These are phyloP conservation scores for Kwoniella sp. DNA, from an alignment of 768 basidiomycete genomes.

Conservation along the genomic window DNA sequence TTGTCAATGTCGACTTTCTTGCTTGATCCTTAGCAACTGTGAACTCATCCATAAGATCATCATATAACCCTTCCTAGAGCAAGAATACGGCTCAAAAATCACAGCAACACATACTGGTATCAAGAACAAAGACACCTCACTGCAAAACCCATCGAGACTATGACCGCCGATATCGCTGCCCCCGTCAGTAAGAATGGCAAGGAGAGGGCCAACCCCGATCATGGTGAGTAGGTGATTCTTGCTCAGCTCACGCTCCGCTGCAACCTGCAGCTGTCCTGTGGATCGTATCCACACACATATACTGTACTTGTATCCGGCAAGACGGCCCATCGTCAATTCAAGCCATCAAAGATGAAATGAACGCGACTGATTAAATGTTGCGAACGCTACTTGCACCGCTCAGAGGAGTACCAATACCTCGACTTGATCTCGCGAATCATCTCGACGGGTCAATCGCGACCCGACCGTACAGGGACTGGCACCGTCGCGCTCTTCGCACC, in stretches of 20 bases:
- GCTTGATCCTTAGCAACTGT: too few species aligned
- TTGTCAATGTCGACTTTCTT: too few species aligned
- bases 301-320: neutral
- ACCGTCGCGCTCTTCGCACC: conserved; percentile 92
- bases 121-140: too few species aligned
- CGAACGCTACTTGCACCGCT: neutral
- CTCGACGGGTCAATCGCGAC: conserved; percentile 71
- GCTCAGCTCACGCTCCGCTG: too few species aligned
- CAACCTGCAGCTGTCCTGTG: too few species aligned
- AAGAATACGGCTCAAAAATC: neutral
- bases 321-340: neutral
- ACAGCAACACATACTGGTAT: too few species aligned
- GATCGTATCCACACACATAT: too few species aligned
- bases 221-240: conserved; percentile 17
- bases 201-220: conserved; percentile 22
- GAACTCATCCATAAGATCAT: too few species aligned
- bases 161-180: neutral
- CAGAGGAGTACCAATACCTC: conserved; percentile 87
- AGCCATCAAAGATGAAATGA: neutral
- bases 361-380: neutral
- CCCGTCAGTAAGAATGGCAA: neutral
- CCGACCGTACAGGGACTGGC: conserved; percentile 93
- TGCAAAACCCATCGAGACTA: neutral
- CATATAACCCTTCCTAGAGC: too few species aligned
- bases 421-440: conserved; percentile 76